Evolutionary conservation across 2,329 filamentous ascomycete genomes (phyloP), one percentile per base, ranked within the genome.

Genomic region (Exophiala aquamarina): DNA sequence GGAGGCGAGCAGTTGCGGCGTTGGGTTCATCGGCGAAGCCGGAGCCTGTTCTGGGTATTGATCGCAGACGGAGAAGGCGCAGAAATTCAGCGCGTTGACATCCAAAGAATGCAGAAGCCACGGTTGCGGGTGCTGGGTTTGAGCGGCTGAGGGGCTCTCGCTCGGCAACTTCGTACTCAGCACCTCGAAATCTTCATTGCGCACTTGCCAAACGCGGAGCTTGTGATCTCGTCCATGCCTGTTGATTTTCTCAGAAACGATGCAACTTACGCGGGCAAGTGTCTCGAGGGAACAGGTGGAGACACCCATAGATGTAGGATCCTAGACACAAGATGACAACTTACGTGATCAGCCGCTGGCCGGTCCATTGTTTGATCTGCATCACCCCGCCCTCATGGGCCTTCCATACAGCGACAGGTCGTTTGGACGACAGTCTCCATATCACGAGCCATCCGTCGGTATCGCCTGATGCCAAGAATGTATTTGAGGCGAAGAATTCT

Each of bases 1-100:
- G 1, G 93, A 87, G 0, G 89, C 90, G 39, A 96, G 66, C 4
- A 94, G 17, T 35, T 54, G 49, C 14, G 35, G 35, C 11, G 35
- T 19, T 5, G 45, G 28, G 4, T 41, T n/a, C 2, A 17, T 38
- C 10, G 19, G 11, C 13, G 28, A 11, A 5, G 6, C 19, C 19
- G 31, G 15, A 13, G 17, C 18, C 20, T 15, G 13, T 17, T 26
- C 21, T 3, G 6, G 51, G 50, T 34, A 61, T 54, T 68, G 63
- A 49, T 72, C 50, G 62, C 84, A 84, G 52, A 78, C 76, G 2
- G 86, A 77, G 65, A 95, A 95, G 2, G 86, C 79, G 64, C 93
- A 98, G 65, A 97, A 98, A 63, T 97, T 98, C 71, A 97, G 80
- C 1, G 92, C 89, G 62, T 96, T 96, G 34, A 97, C 89, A 4